Evolutionary conservation across 371 early-diverging fungal species (phyloP), one percentile per base, ranked within the genome.

Genomic region (Mucor piriformis): DNA sequence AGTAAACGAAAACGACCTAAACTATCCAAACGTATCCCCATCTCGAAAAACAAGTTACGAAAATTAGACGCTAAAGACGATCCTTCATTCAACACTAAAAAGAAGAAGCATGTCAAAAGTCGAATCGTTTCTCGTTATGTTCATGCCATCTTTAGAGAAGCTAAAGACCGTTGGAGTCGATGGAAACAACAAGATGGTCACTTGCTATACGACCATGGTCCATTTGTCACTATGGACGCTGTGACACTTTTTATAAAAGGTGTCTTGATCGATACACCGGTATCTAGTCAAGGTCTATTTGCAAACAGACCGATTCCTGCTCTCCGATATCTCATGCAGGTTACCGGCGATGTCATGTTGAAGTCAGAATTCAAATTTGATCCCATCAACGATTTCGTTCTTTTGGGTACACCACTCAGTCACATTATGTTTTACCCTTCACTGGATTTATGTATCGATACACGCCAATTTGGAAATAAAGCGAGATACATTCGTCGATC

Each of bases 351-450:
- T 44, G 79, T 91, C 8, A 59, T 78, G 0, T 69, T 92, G 2
- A 85, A 86, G 50, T 82, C 84, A 11, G 76, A 74, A 21, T 89
- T 86, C 67, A 87, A 82, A 48, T 72, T 76, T 42, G 83, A 87
- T 50, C 79, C 83, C 3, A 77, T 76, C 51, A 88, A 88, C 59
- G 72, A 86, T 51, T 88, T 85, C 67, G 69, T 74, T 23, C 60
- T 83, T 8, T 54, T 89, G 47, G 84, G 85, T 3, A 85, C 87
- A 2, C 76, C 84, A 2, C 74, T 84, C 10, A 88, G 89, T 6
- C 88, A 85, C 67, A 88, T 92, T 13, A 79, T 87, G 47, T 83
- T 88, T 44, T 87, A 91, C 59, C 88, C 90, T 0, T 79, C 82
- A 1, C 61, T 88, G 29, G 82, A 89, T 38, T 69, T 90, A 13